These are phyloP conservation scores for Eutrema heterophyllum DNA, from an alignment of 345 rosid species.

Conservation along the genomic window DNA sequence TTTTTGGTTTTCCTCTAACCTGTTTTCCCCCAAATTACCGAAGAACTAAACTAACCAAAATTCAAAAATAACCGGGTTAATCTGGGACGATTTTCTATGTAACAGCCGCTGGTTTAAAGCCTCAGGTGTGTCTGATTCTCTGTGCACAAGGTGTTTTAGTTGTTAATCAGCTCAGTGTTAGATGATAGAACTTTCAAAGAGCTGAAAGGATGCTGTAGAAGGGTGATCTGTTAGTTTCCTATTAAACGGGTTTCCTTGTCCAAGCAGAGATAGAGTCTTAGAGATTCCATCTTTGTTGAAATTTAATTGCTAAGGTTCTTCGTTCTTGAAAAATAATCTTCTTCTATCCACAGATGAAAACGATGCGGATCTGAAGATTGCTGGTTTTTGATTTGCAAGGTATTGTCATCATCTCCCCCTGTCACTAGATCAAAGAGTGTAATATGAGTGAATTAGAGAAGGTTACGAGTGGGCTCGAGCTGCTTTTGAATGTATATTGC, in stretches of 20 bases:
- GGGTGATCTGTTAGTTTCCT: background rate
- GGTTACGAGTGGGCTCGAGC: slow-evolving; percentile 32
- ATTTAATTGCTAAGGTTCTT: slow-evolving; percentile 34
- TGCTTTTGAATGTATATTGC: slow-evolving; percentile 26
- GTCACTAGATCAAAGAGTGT: slow-evolving; percentile 27
- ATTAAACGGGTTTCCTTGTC: background rate
- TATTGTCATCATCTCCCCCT: no score
- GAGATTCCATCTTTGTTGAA: background rate
- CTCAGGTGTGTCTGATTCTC: slow-evolving; percentile 57
- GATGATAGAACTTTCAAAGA: background rate
- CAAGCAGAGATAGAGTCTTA: background rate
- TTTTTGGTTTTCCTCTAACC: no score
- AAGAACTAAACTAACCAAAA: no score
- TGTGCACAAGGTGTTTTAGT: background rate
- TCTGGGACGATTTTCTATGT: background rate
- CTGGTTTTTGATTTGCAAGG: slow-evolving; percentile 99
- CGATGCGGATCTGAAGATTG: slow-evolving; percentile 75
- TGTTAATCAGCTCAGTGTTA: background rate
- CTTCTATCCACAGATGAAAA: slow-evolving; percentile 63
- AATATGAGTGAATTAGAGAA: slow-evolving; percentile 27
- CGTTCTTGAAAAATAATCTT: no score
- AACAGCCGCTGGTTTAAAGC: slow-evolving; percentile 89
- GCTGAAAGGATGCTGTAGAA: background rate
- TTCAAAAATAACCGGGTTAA: background rate
- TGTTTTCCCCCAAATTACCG: no score